These are phyloP conservation scores for Podila verticillata DNA, from an alignment of 192 early-diverging fungal genomes.

Conservation along the genomic window DNA sequence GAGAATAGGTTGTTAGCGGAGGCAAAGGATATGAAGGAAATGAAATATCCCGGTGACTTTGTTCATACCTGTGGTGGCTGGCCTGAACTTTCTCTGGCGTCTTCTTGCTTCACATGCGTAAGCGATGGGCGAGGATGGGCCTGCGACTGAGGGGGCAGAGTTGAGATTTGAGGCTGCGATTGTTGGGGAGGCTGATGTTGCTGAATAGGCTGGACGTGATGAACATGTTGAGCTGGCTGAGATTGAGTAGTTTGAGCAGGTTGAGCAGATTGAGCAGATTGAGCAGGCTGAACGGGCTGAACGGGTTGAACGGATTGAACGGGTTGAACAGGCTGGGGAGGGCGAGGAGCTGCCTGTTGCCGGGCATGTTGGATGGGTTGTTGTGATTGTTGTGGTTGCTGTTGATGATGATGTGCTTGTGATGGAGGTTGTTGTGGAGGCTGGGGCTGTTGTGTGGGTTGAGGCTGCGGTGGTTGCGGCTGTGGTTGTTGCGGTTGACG, in stretches of 20 bases:
- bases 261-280: no score
- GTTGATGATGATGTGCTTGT: neutral
- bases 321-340: no score
- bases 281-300: no score
- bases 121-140: neutral
- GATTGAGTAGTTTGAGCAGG: no score
- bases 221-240: no score
- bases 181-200: neutral
- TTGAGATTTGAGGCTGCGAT: neutral
- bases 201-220: no score
- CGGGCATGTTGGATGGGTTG: neutral
- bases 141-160: neutral
- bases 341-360: neutral
- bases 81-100: neutral
- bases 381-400: neutral
- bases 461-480: neutral
- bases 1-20: neutral
- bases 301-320: no score
- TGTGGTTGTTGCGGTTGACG: neutral
- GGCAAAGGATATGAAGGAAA: neutral
- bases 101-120: neutral
- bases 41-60: neutral
- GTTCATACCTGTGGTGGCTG: neutral
- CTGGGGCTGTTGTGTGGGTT: neutral
- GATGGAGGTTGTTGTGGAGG: constrained; percentile 8